Evolutionary conservation across 352 stramenopile genomes (phyloP), one percentile per base, ranked within the genome.

Genomic region (Phytophthora melonis): DNA sequence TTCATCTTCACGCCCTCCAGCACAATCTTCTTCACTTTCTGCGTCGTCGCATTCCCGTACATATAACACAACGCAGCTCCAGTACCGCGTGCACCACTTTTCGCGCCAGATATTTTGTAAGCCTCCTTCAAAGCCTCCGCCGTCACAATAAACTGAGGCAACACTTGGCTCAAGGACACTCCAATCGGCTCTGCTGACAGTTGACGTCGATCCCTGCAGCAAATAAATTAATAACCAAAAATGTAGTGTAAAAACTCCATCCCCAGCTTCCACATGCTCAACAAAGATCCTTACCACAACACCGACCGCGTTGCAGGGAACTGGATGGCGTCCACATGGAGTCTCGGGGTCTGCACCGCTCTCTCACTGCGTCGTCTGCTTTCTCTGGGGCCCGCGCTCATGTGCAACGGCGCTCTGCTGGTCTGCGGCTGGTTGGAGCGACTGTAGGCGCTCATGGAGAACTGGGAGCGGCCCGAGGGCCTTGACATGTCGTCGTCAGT

Each of bases 251-350:
- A 25, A 63, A 45, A 49, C 43, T 30, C 39, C 53, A 11, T 39
- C 16, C 5, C 13, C 41, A 41, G 19, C 18, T 14, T 19, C 25
- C 21, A 11, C 58, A 54, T 30, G 2, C 27, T 7, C 30, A 55
- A 11, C 13, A 13, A 49, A 61, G 7, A 32, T 61, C 14, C 81
- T 23, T 65, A 92, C 86, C 88, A 94, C 3, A 94, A 66, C 30
- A 95, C 85, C 2, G 79, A 84, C 4, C 86, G 81, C 1, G 88
- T 95, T 4, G 68, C 63, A 36, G 88, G 88, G 62, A 95, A 95
- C 64, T 93, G 77, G 39, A 95, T 81, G 32, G 85, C 66, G 25
- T 81, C 82, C 34, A 93, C 78, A 71, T 85, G 74, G n/a, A 91
- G 58, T 34, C 78, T 82, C 36, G 39, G 19, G 49, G 27, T n/a